Base-by-base conservation (phyloP, 805 yeast genomes). In the Ogataea polymorpha region DNA sequence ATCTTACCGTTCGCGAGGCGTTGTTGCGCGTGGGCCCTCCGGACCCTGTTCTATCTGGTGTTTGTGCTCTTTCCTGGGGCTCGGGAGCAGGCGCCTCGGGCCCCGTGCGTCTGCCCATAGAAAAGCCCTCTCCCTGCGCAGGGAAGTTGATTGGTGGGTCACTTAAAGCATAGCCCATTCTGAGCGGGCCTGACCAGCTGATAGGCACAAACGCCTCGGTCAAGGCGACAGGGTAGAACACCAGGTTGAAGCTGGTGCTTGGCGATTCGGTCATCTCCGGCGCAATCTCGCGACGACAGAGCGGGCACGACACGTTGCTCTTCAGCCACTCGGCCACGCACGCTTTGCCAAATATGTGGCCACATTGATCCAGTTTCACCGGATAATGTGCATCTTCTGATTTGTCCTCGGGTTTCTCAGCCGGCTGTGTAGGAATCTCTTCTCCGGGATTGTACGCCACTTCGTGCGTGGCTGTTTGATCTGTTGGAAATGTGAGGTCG, bases 251-350 rank as follows among this genome's bases (percentile, higher is more conserved):
- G 25, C 40, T 30, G 21, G 37, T 20, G 35, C 16, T 25, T 14
- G 30, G 32, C 32, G 30, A 33, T 33, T 53, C 57, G 8, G 50
- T 44, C 34, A 49, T 37, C 18, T 54, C 60, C 12, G 56, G 53
- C 6, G 56, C 42, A 4, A 82, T 67, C 11, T 74, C 69, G 12
- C 69, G 67, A 41, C 97, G 77, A 57, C 98, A 90, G 35, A 90
- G 64, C 0, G 98, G 98, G 61, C 97, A 89, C 2, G 88, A 75
- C 7, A 77, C 71, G 51, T 82, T 78, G 28, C 73, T 65, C 45
- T 70, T 71, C 37, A 89, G 72, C 98, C 98, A 90, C 49, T 82
- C 84, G 35, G 68, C 73, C 15, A 88, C 69, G 65, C 98, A 90
- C 15, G 77, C 73, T 48, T 78, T 71, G 7, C 98, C 97, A 65